Conservation (phyloP, 2,329 filamentous ascomycete species). For the Stachybotrys chartarum region DNA sequence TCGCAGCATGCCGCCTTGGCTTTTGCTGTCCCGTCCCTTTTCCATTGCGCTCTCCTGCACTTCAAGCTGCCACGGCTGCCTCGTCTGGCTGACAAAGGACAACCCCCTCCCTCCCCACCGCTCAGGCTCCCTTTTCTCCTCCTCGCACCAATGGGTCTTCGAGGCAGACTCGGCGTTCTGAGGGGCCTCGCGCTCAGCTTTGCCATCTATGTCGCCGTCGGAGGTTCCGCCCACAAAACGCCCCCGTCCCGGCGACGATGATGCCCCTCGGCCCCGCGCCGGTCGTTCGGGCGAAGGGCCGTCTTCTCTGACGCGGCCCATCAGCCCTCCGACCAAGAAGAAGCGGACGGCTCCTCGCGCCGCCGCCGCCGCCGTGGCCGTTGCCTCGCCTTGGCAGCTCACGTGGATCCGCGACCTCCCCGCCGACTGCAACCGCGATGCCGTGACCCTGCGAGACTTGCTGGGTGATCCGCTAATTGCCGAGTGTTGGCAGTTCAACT, state of each 20-base stretch:
- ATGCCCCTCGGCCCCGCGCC: background rate
- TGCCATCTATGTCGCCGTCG: background rate
- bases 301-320: constrained; percentile 25
- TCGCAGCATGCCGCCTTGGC: too few species aligned
- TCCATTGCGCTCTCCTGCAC: too few species aligned
- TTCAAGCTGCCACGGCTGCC: too few species aligned
- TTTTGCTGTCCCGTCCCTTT: too few species aligned
- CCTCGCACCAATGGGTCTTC: background rate
- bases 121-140: background rate
- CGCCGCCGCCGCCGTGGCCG: constrained; percentile 2
- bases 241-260: constrained; percentile 11
- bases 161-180: background rate
- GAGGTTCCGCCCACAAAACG: constrained; percentile 19
- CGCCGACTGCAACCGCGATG: constrained; percentile 52
- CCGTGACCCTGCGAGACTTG: constrained; percentile 59
- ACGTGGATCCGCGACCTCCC: constrained; percentile 62
- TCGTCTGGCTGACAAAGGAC: too few species aligned
- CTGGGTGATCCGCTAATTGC: constrained; percentile 68
- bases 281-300: constrained; percentile 3
- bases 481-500: constrained; percentile 68
- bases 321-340: constrained; percentile 39
- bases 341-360: constrained; percentile 4
- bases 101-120: background rate
- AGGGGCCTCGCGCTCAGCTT: background rate
- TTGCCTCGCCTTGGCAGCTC: constrained; percentile 63